Base-by-base conservation (phyloP, 148 eudicot genomes). In the Tetragonia tetragonoides region DNA sequence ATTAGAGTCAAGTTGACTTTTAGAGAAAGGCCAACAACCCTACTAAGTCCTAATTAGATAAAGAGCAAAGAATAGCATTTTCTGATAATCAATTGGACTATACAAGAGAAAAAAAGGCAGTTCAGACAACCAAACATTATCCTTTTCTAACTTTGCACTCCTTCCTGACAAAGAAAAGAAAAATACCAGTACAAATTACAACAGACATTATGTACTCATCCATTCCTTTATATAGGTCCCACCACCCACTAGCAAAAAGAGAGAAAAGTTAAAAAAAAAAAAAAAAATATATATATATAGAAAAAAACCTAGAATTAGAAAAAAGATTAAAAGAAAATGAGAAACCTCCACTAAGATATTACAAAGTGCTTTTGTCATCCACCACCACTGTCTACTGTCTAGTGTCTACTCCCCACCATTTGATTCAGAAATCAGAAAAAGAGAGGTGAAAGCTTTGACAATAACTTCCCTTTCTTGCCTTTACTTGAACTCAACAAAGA, bases 281-380 rank as follows among this genome's bases (percentile, higher is more conserved):
- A 14, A 71, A 0, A 7, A 77, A 66, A 9, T 49, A 4, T 7
- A 7, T 3, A 47, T 3, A 47, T 49, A 6, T 49, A 6, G 12
- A 6, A 49, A 49, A 10, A 10, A 6, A 7, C 0, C 34, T 21
- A n/a, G 21, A 38, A 54, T 11, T 38, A 37, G 10, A 37, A 66
- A 66, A 66, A 38, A 66, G 0, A 1, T 37, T 12, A 46, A 53
- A 69, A 17, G 47, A 24, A 28, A 71, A 9, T 3, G 18, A 71
- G 1, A 34, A 77, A 66, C 80, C 80, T 77, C 88, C 83, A 86
- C 87, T 84, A 83, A 84, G 59, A 82, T 68, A 68, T 57, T 82
- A 82, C 84, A 74, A 84, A 87, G 90, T 90, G 91, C 87, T 81
- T 77, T 66, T 78, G 81, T 89, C 98, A 91, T 82, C 81, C 80